phyloP scores from a whole-genome alignment of 1,284 basidiomycete genomes.

The Pseudozyma tsukubaensis region DNA sequence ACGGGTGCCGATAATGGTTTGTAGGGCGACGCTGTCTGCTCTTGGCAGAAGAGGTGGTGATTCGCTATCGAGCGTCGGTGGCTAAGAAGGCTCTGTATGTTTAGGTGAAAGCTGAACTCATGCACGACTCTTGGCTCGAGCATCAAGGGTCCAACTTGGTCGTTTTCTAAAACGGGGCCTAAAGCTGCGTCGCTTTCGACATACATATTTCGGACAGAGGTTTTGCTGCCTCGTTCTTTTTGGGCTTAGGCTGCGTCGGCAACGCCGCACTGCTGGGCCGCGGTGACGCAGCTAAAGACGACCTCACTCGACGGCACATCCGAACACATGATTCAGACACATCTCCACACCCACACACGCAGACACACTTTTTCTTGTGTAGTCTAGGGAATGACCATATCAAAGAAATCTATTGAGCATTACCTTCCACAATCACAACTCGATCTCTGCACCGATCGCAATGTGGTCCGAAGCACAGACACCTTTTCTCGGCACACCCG shows the following conservation, averaged over 20 bases:
- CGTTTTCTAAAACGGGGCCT: too few relatives aligned
- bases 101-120: background rate
- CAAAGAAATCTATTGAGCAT: background rate
- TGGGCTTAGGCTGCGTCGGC: background rate
- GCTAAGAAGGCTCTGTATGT: too few relatives aligned
- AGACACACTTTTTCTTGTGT: too few relatives aligned
- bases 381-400: background rate
- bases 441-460: constrained; percentile 74
- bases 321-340: too few relatives aligned
- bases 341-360: too few relatives aligned
- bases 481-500: constrained; percentile 82
- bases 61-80: too few relatives aligned
- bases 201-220: background rate
- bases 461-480: constrained; percentile 89
- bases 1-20: too few relatives aligned
- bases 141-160: background rate
- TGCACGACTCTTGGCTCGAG: background rate
- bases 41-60: background rate
- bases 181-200: background rate
- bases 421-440: constrained; percentile 11
- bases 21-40: too few relatives aligned
- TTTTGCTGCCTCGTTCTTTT: background rate
- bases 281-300: too few relatives aligned
- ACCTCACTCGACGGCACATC: too few relatives aligned
- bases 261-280: too few relatives aligned